These are phyloP conservation scores for Urostyla sp. DNA, from an alignment of 73 alveolate species.

Conservation along the genomic window DNA sequence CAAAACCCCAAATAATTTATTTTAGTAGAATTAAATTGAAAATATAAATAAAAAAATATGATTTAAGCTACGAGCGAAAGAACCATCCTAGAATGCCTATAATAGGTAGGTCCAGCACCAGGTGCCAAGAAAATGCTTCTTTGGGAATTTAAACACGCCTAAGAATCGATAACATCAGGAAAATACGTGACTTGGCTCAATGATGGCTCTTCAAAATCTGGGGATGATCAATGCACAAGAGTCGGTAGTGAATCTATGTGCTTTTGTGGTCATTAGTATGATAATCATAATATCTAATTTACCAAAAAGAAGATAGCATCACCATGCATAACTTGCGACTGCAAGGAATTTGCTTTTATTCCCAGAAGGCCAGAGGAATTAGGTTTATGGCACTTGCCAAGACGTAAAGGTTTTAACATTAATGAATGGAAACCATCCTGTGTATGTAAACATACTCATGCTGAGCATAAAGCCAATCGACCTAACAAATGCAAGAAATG, in stretches of 20 bases:
- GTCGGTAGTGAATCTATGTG: constrained; percentile 84
- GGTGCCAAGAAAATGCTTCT: constrained; percentile 89
- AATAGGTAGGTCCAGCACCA: constrained; percentile 86
- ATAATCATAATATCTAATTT: constrained; percentile 60
- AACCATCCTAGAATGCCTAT: constrained; percentile 68
- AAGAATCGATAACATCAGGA: constrained; percentile 79
- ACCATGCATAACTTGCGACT: constrained; percentile 90
- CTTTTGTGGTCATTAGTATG: constrained; percentile 87
- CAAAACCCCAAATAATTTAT: no score
- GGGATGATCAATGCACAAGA: constrained; percentile 84
- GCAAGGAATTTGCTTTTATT: constrained; percentile 91
- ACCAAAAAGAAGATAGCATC: constrained; percentile 69
- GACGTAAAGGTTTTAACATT: constrained; percentile 95
- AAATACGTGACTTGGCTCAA: constrained; percentile 81
- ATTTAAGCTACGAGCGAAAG: constrained; percentile 56
- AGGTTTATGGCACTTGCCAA: constrained; percentile 96
- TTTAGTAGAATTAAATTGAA: no score
- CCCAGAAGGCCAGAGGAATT: constrained; percentile 99
- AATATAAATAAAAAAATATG: constrained; percentile 2
- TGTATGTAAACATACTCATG: constrained; percentile 97
- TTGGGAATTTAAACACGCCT: constrained; percentile 87
- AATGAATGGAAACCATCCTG: constrained; percentile 94
- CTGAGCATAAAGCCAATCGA: constrained; percentile 92
- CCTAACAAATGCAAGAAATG: constrained; percentile 92
- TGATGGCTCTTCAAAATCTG: constrained; percentile 52